These are phyloP conservation scores for Striga asiatica DNA, from an alignment of 257 asterid genomes.

Conservation along the genomic window DNA sequence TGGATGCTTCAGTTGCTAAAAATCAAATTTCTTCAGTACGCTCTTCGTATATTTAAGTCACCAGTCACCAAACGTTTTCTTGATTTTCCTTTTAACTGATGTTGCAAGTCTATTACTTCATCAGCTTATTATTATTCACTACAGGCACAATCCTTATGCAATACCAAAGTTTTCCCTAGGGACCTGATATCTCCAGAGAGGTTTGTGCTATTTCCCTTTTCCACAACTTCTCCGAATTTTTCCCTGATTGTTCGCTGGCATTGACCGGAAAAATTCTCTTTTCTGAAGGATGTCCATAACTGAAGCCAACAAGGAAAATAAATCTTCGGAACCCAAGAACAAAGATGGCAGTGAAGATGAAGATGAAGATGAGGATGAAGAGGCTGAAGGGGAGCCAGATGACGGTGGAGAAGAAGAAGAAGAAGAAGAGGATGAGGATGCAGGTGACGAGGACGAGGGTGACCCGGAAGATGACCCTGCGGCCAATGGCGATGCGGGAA, in stretches of 20 bases:
- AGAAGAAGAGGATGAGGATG: constrained; percentile 18
- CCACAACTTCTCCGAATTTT: background rate
- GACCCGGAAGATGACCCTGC: background rate
- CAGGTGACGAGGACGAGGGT: background rate
- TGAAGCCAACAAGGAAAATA: constrained; percentile 16
- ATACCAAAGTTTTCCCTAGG: constrained; percentile 4
- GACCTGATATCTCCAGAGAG: constrained; percentile 4
- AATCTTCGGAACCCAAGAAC: constrained; percentile 20
- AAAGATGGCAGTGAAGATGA: constrained; percentile 24
- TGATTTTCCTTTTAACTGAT: too few species aligned
- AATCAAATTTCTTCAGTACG: too few species aligned
- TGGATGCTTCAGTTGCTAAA: too few species aligned
- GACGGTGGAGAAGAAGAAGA: constrained; percentile 14
- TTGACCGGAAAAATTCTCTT: background rate
- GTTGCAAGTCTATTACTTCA: background rate
- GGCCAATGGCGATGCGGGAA: background rate
- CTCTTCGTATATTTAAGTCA: too few species aligned
- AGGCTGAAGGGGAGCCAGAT: constrained; percentile 11
- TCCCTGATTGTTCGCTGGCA: background rate
- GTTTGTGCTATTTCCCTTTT: constrained; percentile 9
- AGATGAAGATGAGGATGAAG: constrained; percentile 14
- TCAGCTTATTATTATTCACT: background rate
- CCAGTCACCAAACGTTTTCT: too few species aligned
- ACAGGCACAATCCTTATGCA: constrained; percentile 11
- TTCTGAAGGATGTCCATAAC: constrained; percentile 17